Evolutionary conservation across 2,329 filamentous ascomycete species (phyloP), one percentile per base, ranked within the genome.

Genomic region (Coniochaeta sp.): DNA sequence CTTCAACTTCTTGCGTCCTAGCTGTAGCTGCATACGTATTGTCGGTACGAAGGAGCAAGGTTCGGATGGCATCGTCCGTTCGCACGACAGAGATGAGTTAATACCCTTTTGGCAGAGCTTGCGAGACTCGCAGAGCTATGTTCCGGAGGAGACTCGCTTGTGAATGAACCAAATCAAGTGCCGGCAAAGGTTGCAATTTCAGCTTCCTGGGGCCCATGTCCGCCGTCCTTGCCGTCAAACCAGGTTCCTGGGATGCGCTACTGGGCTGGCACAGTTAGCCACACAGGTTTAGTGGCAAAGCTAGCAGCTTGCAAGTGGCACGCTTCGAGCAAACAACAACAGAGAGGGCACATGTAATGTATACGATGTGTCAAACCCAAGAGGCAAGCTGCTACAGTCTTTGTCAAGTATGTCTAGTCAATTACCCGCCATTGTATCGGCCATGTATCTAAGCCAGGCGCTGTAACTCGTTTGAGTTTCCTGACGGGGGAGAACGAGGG

Each of bases 241-340:
- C 47, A 52, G 47, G 47, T 52, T 52, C 47, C 47, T 52, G 47
- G 47, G 47, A 52, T n/a, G 24, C 47, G 43, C 43, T 47, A 52
- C 47, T n/a, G 43, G 43, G 12, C 3, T 22, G n/a, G 26, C 19
- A 47, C 43, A 47, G 43, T 26, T 24, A 22, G 43, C 12, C 7
- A n/a, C 36, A 8, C 36, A 40, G 17, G 6, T 40, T 40, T 8
- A 14, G 4, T 6, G 31, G 6, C 11, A 33, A 6, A 33, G 31
- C 11, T 11, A 33, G 31, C 31, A 33, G 31, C 31, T 33, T 6
- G 31, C 31, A 6, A 11, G 31, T 11, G 31, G 6, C 11, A 33
- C 31, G 31, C 11, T 33, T 33, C 6, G 31, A 6, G 6, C 6
- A 36, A 7, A 36, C 7, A 14, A 14, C 34, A 9, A 36, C 14